Percentiles rank a stretch among this genome's conserved stretches.
Evolutionary conservation across 2,329 filamentous ascomycete genomes (phyloP).

Genomic region (Aspergillus aculeatus): DNA sequence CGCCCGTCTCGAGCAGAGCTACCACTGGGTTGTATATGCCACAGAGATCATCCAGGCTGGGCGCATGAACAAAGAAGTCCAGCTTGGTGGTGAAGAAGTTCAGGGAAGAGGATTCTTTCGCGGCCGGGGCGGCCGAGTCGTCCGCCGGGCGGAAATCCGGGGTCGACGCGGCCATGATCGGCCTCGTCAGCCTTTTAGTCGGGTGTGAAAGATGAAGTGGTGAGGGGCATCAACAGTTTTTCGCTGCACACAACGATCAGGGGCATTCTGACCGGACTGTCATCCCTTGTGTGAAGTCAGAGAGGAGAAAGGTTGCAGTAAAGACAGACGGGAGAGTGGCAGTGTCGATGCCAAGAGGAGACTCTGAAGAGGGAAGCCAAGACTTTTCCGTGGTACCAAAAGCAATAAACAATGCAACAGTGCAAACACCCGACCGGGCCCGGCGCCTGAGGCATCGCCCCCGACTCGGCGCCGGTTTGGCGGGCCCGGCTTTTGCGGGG

Average conservation of each 20-base stretch:
- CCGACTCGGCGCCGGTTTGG: background rate
- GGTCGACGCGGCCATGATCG: background rate
- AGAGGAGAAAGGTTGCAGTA: background rate
- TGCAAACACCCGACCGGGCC: too few species aligned
- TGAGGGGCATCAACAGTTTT: background rate
- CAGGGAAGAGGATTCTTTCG: background rate
- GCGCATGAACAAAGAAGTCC: slow-evolving; percentile 88
- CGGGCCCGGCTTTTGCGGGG: too few species aligned
- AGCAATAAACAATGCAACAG: too few species aligned
- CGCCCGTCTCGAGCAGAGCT: slow-evolving; percentile 49
- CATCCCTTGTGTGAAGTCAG: background rate
- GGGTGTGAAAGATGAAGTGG: background rate
- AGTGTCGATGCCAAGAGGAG: too few species aligned
- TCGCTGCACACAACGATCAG: background rate
- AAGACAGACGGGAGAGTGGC: background rate
- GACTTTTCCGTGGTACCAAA: too few species aligned
- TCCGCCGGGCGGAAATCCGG: background rate
- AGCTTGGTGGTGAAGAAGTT: slow-evolving; percentile 62
- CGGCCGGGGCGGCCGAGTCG: background rate
- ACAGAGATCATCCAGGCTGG: slow-evolving; percentile 76
- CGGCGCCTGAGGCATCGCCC: background rate
- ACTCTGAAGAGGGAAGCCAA: too few species aligned
- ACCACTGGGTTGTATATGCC: slow-evolving; percentile 81
- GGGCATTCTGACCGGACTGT: background rate
- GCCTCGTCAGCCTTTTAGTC: background rate